Conservation (phyloP, 768 basidiomycete genomes). For the Mycena galopus region DNA sequence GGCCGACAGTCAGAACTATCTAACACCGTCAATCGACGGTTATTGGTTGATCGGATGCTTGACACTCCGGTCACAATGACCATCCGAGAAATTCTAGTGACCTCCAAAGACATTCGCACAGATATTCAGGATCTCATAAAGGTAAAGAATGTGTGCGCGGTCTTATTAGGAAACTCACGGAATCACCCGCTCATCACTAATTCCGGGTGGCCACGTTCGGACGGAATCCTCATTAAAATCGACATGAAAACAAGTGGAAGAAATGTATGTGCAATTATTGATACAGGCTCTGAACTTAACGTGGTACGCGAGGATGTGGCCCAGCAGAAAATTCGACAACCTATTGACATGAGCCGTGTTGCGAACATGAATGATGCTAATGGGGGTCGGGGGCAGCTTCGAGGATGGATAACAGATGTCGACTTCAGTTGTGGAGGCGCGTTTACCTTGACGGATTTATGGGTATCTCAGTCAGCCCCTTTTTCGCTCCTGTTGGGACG, state of each 20-base stretch:
- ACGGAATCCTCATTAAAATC: too few relatives aligned
- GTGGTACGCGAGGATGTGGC: too few relatives aligned
- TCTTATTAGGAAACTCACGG: not conserved
- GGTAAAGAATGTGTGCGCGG: not conserved
- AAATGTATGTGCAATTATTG: too few relatives aligned
- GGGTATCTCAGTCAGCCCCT: conserved; percentile 30
- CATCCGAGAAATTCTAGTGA: not conserved
- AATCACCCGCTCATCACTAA: not conserved
- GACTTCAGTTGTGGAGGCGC: conserved; percentile 40
- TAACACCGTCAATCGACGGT: not conserved
- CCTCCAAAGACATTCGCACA: not conserved
- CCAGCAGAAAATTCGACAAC: too few relatives aligned
- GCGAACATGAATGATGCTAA: conserved; percentile 48
- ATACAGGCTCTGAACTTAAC: too few relatives aligned
- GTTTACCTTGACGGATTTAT: conserved; percentile 36
- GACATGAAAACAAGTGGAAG: not conserved
- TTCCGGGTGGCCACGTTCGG: not conserved
- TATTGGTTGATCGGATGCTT: not conserved
- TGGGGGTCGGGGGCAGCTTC: conserved; percentile 38
- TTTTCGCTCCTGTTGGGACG: conserved; percentile 20
- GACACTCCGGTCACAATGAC: not conserved
- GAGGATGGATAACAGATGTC: conserved; percentile 38
- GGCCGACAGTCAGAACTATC: not conserved
- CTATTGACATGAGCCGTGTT: too few relatives aligned
- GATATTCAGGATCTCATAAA: not conserved